phyloP scores from a whole-genome alignment of 805 yeast genomes.

The Candida suzukii region DNA sequence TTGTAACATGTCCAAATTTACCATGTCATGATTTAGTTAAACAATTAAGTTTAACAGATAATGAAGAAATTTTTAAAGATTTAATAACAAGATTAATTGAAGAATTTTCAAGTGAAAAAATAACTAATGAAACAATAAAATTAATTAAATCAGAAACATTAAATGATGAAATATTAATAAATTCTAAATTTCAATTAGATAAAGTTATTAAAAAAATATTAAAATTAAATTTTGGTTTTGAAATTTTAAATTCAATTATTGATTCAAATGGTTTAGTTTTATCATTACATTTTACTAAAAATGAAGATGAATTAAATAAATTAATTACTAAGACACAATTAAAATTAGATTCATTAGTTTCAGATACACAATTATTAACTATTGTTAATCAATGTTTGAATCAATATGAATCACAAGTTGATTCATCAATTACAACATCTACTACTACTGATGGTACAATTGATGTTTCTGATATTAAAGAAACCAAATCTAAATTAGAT shows the following conservation, averaged over 20 bases:
- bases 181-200: slow-evolving; percentile 30
- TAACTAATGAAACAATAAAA: slow-evolving; percentile 40
- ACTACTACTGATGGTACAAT: neutral
- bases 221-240: slow-evolving; percentile 45
- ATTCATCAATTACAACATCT: slow-evolving; percentile 15
- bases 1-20: slow-evolving; percentile 69
- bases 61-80: slow-evolving; percentile 62
- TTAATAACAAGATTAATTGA: slow-evolving; percentile 57
- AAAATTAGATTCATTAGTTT: slow-evolving; percentile 27
- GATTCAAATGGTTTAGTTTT: slow-evolving; percentile 67
- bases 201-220: slow-evolving; percentile 39
- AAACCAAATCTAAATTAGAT: neutral
- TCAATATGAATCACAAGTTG: slow-evolving; percentile 13
- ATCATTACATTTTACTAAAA: slow-evolving; percentile 49
- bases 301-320: slow-evolving; percentile 36
- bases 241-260: slow-evolving; percentile 54
- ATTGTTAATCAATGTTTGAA: slow-evolving; percentile 37
- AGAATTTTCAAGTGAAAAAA: slow-evolving; percentile 55
- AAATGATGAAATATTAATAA: slow-evolving; percentile 16
- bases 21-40: slow-evolving; percentile 55
- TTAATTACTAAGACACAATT: slow-evolving; percentile 39
- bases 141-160: slow-evolving; percentile 21
- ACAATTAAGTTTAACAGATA: slow-evolving; percentile 49
- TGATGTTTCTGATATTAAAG: neutral
- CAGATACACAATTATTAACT: slow-evolving; percentile 36